Evolutionary conservation across 805 yeast genomes (phyloP).

Genomic region (Yueomyces sp.): DNA sequence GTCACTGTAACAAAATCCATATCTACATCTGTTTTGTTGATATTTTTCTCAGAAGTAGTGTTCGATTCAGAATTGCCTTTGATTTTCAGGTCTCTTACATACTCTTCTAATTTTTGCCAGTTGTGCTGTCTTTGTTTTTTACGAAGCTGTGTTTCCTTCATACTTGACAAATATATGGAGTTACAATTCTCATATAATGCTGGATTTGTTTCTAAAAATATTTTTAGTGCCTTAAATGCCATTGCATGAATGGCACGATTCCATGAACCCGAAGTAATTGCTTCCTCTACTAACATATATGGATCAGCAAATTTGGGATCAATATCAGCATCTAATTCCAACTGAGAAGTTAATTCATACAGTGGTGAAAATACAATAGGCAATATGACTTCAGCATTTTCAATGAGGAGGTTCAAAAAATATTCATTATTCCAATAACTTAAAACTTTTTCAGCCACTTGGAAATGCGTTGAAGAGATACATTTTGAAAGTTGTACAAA

Average conservation of each 20-base stretch:
- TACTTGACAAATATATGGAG: conserved; percentile 66
- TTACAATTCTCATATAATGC: conserved; percentile 86
- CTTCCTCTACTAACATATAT: conserved; percentile 26
- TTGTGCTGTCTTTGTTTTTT: conserved; percentile 50
- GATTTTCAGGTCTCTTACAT: conserved; percentile 29
- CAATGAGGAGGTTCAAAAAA: conserved; percentile 79
- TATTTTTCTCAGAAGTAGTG: too few relatives aligned
- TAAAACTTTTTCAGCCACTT: conserved; percentile 89
- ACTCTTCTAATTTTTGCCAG: conserved; percentile 57
- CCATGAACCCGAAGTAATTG: conserved; percentile 58
- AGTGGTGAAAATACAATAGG: conserved; percentile 87
- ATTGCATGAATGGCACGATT: conserved; percentile 84
- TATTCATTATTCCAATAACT: conserved; percentile 93
- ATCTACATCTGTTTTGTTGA: background rate
- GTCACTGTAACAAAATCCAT: background rate
- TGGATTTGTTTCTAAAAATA: conserved; percentile 87
- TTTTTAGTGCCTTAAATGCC: conserved; percentile 82
- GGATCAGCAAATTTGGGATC: conserved; percentile 20
- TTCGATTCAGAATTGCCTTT: background rate
- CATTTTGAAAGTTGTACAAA: conserved; percentile 91
- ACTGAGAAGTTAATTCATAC: conserved; percentile 60
- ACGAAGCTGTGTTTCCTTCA: conserved; percentile 57
- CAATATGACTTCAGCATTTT: conserved; percentile 80
- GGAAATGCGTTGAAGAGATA: conserved; percentile 90
- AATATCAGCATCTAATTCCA: conserved; percentile 21